Evolutionary conservation across 2,329 filamentous ascomycete species (phyloP).

Genomic region (Microdochium nivale): DNA sequence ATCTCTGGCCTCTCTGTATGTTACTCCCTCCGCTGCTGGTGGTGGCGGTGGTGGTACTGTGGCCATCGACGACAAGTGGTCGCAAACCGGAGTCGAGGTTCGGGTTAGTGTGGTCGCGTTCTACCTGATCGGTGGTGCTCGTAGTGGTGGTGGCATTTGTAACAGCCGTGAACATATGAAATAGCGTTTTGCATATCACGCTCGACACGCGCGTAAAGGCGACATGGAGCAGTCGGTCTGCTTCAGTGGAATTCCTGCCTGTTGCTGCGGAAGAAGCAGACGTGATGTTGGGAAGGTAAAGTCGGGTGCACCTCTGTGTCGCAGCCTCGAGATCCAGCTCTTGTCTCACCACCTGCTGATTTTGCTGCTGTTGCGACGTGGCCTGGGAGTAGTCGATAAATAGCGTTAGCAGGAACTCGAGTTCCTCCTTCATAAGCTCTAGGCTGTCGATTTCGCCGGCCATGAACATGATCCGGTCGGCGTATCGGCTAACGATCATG

Average conservation of each 20-base stretch:
- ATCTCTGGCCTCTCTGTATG: too few species aligned
- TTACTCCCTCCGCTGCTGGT: too few species aligned
- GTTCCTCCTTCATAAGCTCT: conserved; percentile 1
- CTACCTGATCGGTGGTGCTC: neutral
- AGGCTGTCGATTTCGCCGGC: conserved; percentile 4
- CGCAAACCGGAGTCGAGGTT: too few species aligned
- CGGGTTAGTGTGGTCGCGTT: too few species aligned
- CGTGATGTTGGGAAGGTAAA: conserved; percentile 16
- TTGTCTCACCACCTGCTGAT: neutral
- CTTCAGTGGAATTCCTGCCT: conserved; percentile 3
- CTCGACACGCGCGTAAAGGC: conserved; percentile 13
- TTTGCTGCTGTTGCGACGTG: neutral
- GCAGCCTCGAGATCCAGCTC: conserved; percentile 20
- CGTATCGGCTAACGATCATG: conserved; percentile 45
- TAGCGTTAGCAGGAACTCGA: conserved; percentile 12
- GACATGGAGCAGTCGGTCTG: conserved; percentile 15
- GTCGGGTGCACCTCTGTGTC: conserved; percentile 25
- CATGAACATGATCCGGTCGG: conserved; percentile 28
- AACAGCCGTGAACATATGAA: conserved; percentile 1
- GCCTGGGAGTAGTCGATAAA: conserved; percentile 13
- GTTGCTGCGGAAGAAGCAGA: too few species aligned
- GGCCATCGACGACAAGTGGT: too few species aligned
- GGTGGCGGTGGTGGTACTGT: too few species aligned
- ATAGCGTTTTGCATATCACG: conserved; percentile 12
- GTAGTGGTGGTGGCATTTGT: neutral